A percentile compares a stretch with the other conserved stretches of the same genome.
Conservation (phyloP, 495 filamentous ascomycete genomes). For the Thermochaetoides thermophila region DNA sequence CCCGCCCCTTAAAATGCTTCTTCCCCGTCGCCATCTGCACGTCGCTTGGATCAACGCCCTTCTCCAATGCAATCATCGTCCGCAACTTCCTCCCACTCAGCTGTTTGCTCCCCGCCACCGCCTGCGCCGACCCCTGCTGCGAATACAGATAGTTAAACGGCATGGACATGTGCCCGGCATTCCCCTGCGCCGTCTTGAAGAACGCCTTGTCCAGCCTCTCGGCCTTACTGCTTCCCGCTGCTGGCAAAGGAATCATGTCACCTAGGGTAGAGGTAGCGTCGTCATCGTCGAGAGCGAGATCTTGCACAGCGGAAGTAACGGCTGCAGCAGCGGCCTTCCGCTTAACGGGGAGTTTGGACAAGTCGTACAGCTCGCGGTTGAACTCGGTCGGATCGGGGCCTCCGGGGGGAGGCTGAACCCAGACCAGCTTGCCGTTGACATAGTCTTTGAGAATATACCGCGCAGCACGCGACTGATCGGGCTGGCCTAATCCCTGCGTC, state of each 20-base stretch:
- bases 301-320: constrained; percentile 34
- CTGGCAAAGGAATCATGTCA: constrained; percentile 31
- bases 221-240: constrained; percentile 47
- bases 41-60: constrained; percentile 70
- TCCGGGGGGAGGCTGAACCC: constrained; percentile 73
- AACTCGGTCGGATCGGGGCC: constrained; percentile 60
- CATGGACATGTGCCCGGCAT: constrained; percentile 51
- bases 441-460: constrained; percentile 92
- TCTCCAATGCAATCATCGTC: constrained; percentile 72
- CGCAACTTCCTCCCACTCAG: constrained; percentile 73
- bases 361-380: constrained; percentile 79
- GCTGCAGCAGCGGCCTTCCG: constrained; percentile 48
- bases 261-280: constrained; percentile 27
- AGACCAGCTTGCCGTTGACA: constrained; percentile 88
- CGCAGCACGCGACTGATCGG: constrained; percentile 85
- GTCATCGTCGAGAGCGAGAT: constrained; percentile 16
- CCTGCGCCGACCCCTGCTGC: constrained; percentile 47
- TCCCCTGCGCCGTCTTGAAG: constrained; percentile 52
- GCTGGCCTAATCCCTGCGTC: constrained; percentile 73
- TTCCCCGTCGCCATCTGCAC: constrained; percentile 56
- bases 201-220: constrained; percentile 68
- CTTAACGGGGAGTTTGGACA: constrained; percentile 59
- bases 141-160: constrained; percentile 80
- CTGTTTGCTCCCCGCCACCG: constrained; percentile 39
- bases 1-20: constrained; percentile 88